Base-by-base conservation (phyloP, 2,329 filamentous ascomycete genomes). In the Amauroascus verrucosus region DNA sequence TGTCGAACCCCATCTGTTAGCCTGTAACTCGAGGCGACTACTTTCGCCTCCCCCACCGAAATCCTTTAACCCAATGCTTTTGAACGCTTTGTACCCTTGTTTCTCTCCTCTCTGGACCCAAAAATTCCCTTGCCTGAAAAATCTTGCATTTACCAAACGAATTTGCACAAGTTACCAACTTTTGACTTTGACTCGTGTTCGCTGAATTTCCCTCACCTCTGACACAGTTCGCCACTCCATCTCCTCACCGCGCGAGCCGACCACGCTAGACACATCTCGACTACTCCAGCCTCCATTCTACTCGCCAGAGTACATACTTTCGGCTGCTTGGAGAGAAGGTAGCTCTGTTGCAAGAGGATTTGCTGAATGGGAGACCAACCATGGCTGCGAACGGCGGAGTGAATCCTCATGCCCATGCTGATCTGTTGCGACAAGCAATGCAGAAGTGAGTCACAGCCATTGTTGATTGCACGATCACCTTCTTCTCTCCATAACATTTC, bases 381-480 rank as follows among this genome's bases (percentile, higher is more conserved):
- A 71, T 74, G 71, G 69, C 70, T 63, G 64, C 66, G 64, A 65
- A 69, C 58, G 72, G 72, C 66, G 70, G 72, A 66, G 68, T 71
- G 60, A 77, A 75, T 60, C 67, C 73, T 61, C 70, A 74, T 61
- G 72, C 72, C 55, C 77, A 79, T 53, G 75, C 76, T 49, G 79
- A 81, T 62, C 68, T 80, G 66, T 68, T 80, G 62, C 74, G 78
- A 63, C 80, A 81, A 67, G 74, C 77, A 55, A 75, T 78, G 65
- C 77, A 77, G 64, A 77, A 75, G 79, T 82, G 74, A 75, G 77
- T 73, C 45, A 49, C 33, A 37, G 26, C 18, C 24, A 24, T 9
- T 16, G 13, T n/a, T 26, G 6, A 22, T 33, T 14, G 35, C 35
- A 35, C 18, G 14, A 41, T n/a, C 20, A 1, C 20, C 7, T 18